phyloP scores from a whole-genome alignment of 108 stramenopile genomes.

The Aurantiochytrium sp. region DNA sequence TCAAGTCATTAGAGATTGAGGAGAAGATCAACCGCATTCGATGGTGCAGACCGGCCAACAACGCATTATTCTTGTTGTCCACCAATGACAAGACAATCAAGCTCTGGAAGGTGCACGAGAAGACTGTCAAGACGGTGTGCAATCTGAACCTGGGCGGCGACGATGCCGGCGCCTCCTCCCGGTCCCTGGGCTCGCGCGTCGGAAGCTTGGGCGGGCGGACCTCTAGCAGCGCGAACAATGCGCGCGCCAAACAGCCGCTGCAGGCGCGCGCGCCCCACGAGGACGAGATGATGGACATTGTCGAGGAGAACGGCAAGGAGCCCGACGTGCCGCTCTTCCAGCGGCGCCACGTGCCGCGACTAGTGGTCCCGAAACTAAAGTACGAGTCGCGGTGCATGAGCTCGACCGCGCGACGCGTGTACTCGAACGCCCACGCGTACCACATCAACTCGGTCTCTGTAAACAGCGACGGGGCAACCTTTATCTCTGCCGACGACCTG shows the following conservation, averaged over 20 bases:
- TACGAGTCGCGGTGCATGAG: conserved; percentile 21
- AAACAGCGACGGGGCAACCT: conserved; percentile 60
- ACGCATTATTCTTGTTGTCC: conserved; percentile 48
- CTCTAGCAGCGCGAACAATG: neutral
- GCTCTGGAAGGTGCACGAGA: conserved; percentile 56
- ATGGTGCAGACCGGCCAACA: conserved; percentile 50
- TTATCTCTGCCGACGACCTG: conserved; percentile 65
- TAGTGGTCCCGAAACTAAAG: conserved; percentile 37
- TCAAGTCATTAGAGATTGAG: conserved; percentile 66
- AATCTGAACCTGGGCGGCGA: neutral
- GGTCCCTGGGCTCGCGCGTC: neutral
- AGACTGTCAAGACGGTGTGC: neutral
- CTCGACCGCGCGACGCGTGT: conserved; percentile 49
- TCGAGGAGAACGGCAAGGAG: conserved; percentile 30
- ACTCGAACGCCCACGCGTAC: conserved; percentile 64
- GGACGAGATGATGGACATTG: conserved; percentile 16
- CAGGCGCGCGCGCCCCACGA: neutral
- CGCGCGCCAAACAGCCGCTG: neutral
- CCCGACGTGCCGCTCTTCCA: neutral
- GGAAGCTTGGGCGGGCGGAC: neutral
- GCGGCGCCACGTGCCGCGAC: neutral
- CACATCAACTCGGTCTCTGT: conserved; percentile 63
- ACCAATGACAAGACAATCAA: conserved; percentile 69
- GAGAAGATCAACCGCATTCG: conserved; percentile 68
- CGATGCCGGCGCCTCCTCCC: neutral